A percentile compares a stretch with the other conserved stretches of the same genome.
phyloP scores from a whole-genome alignment of 108 stramenopile genomes.

The Cyclotella kingstonii region DNA sequence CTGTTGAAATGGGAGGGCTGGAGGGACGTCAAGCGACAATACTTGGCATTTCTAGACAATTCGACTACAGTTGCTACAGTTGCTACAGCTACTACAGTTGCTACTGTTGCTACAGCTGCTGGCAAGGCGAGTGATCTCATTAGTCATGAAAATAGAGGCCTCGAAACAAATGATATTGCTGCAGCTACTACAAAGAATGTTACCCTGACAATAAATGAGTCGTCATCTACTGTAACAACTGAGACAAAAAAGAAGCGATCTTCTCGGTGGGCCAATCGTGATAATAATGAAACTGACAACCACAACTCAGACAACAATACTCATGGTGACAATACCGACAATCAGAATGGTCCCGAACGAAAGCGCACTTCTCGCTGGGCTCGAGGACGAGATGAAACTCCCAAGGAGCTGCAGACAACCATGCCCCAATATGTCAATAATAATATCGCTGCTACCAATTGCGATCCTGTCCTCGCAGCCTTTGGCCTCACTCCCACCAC shows the following conservation, averaged over 20 bases:
- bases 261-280: constrained; percentile 18
- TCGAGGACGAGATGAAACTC: constrained; percentile 28
- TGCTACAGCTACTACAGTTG: too few species aligned
- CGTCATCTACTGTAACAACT: too few species aligned
- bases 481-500: constrained; percentile 36
- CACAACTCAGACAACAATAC: background rate
- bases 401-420: too few species aligned
- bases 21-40: constrained; percentile 69
- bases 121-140: too few species aligned
- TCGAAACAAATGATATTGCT: background rate
- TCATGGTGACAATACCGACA: background rate
- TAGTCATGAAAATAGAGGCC: too few species aligned
- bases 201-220: too few species aligned
- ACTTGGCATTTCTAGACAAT: constrained; percentile 49
- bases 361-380: constrained; percentile 76
- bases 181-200: background rate
- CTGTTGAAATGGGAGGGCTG: constrained; percentile 83
- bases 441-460: background rate
- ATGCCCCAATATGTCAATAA: too few species aligned
- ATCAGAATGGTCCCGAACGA: constrained; percentile 19
- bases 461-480: constrained; percentile 28
- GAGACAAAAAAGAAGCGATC: constrained; percentile 10
- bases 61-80: constrained; percentile 7
- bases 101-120: too few species aligned
- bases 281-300: background rate